Conservation (phyloP, 306 rosid genomes). For the Alnus rubra region DNA sequence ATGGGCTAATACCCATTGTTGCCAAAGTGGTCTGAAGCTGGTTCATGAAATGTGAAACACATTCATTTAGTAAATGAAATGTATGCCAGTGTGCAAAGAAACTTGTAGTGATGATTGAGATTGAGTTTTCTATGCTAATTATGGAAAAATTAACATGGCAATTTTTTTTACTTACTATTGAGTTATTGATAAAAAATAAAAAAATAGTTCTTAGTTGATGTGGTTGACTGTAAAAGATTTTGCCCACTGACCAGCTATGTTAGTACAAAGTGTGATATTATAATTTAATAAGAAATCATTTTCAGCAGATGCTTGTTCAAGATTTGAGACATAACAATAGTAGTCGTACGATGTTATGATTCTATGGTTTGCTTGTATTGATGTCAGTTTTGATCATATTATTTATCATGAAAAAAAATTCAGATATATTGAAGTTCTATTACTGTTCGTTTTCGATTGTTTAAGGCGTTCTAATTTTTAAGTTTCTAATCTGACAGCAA, state of each 20-base stretch:
- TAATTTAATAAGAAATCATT: too few relatives aligned
- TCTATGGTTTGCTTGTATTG: too few relatives aligned
- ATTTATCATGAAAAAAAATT: too few relatives aligned
- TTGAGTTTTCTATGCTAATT: background rate
- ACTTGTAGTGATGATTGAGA: background rate
- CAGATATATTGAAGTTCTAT: background rate
- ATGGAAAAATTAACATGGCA: background rate
- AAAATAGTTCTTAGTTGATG: background rate
- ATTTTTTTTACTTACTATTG: background rate
- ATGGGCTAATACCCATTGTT: background rate
- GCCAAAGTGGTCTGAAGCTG: background rate
- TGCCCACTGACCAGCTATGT: too few relatives aligned
- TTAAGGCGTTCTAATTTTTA: slow-evolving; percentile 26
- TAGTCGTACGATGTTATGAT: too few relatives aligned
- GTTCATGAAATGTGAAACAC: background rate
- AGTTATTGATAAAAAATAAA: background rate
- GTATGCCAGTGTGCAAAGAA: too few relatives aligned
- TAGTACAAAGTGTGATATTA: too few relatives aligned
- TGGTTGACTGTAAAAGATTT: background rate
- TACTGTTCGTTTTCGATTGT: slow-evolving; percentile 19
- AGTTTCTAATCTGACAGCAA: slow-evolving; percentile 49
- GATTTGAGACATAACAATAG: too few relatives aligned
- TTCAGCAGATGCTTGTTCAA: too few relatives aligned
- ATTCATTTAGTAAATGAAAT: background rate
- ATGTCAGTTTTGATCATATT: too few relatives aligned